Base-by-base conservation (phyloP, 1,139 yeast species). In the Candida sanyaensis region DNA sequence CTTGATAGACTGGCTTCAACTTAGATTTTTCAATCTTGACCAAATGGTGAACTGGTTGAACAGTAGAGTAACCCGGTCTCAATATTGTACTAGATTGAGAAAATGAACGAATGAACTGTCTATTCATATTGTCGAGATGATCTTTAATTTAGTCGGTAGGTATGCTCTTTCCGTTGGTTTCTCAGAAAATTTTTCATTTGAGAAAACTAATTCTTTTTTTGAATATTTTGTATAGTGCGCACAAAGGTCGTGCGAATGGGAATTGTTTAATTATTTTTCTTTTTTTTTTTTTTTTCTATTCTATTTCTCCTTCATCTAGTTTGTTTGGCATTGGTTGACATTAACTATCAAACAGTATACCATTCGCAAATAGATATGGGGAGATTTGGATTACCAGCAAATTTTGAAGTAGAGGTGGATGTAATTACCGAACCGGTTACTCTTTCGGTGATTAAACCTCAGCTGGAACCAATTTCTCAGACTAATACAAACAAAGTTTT, bases 41-140 rank as follows among this genome's bases (percentile, higher is more conserved):
- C 52, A 84, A 78, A 67, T 93, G 99, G 66, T 93, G 99, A 13
- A 92, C 96, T 2, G 99, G 98, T 46, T 85, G 80, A 32, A 88
- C 92, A 41, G 89, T 79, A 42, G 95, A 86, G 64, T 85, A 84
- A 1, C 89, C 96, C 6, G 90, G 80, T 60, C 83, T 88, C 39
- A 74, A 61, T 23, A 66, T 61, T 5, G 63, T 62, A 1, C 69
- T 49, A 23, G 77, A 62, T 49, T 68, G 64, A 29, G 85, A 77
- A 60, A 83, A 80, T 42, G 59, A 63, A 68, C 85, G 82, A 27
- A 63, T 53, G 51, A 65, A 60, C 50, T 55, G 60, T 51, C 50
- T 63, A 53, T 55, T 56, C 64, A 63, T 57, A 45, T 50, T 53
- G 26, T 23, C 6, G 23, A n/a, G 30, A 10, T 36, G 9, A 51